These are phyloP conservation scores for Casaregolazyma suthepensis DNA, from an alignment of 1,139 yeast species.

Conservation along the genomic window DNA sequence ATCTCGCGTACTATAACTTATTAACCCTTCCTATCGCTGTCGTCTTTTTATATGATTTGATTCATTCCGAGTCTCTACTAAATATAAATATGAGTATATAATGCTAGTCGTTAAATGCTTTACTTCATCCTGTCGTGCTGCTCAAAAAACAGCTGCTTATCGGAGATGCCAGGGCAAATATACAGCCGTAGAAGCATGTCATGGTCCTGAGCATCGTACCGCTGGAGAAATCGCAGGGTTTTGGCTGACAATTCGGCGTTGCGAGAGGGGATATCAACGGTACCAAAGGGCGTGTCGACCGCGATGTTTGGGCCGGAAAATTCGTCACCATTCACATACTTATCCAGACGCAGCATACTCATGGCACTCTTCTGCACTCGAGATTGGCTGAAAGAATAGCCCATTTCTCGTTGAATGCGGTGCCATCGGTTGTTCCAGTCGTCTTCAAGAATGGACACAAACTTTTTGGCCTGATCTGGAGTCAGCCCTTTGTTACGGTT, in stretches of 20 bases:
- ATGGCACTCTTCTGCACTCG: slow-evolving; percentile 9
- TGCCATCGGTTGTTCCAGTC: slow-evolving; percentile 41
- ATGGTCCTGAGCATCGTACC: slow-evolving; percentile 1
- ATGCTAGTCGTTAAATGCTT: background rate
- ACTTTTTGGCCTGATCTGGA: slow-evolving; percentile 28
- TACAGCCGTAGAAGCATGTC: slow-evolving; percentile 10
- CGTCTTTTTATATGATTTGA: background rate
- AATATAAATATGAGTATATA: background rate
- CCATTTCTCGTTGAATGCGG: slow-evolving; percentile 30
- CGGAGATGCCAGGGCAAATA: slow-evolving; percentile 5
- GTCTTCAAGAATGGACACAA: slow-evolving; percentile 28
- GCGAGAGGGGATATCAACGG: slow-evolving; percentile 3
- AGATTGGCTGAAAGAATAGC: slow-evolving; percentile 22
- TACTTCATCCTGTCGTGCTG: background rate
- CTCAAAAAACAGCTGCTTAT: background rate
- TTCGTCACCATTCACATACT: background rate
- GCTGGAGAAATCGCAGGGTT: background rate
- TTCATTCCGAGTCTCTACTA: background rate
- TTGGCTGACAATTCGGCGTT: background rate
- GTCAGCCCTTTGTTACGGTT: slow-evolving; percentile 33
- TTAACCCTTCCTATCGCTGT: background rate
- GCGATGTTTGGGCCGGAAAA: background rate
- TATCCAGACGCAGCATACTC: slow-evolving; percentile 7
- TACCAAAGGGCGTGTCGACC: slow-evolving; percentile 7
- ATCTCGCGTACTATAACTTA: background rate